Percentiles rank a stretch among this genome's conserved stretches.
Conservation (phyloP, 2,329 filamentous ascomycete species). For the Neofusicoccum sp. region DNA sequence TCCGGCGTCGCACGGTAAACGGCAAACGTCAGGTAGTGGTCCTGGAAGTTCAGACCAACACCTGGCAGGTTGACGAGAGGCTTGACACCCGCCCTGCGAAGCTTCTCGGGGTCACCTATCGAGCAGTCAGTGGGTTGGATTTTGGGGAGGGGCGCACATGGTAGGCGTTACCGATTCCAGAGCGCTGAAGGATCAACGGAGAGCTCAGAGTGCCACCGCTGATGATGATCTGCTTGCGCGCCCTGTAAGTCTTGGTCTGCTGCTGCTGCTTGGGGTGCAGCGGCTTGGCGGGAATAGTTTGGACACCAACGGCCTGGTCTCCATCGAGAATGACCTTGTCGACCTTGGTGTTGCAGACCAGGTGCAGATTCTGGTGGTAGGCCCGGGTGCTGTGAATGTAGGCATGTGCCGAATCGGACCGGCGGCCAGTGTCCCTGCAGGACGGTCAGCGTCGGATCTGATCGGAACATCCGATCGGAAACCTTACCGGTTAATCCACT, state of each 20-base stretch:
- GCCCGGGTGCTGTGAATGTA: conserved; percentile 75
- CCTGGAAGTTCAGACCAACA: conserved; percentile 74
- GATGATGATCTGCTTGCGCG: conserved; percentile 72
- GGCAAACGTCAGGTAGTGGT: conserved; percentile 62
- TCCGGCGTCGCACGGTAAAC: conserved; percentile 71
- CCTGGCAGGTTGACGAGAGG: conserved; percentile 69
- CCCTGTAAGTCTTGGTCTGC: conserved; percentile 59
- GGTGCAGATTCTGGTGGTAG: conserved; percentile 67
- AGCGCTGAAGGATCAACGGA: conserved; percentile 71
- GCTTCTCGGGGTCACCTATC: conserved; percentile 64
- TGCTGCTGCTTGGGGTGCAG: conserved; percentile 54
- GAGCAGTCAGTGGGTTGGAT: not conserved
- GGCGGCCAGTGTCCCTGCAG: conserved; percentile 58
- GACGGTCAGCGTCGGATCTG: not conserved
- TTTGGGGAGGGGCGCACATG: not conserved
- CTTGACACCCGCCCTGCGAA: conserved; percentile 65
- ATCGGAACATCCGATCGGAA: not conserved
- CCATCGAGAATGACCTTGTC: conserved; percentile 74
- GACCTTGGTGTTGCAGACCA: conserved; percentile 73
- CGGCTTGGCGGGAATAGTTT: conserved; percentile 69
- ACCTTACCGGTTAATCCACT: conserved; percentile 71
- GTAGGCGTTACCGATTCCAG: conserved; percentile 57
- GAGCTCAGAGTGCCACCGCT: conserved; percentile 72
- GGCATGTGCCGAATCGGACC: conserved; percentile 73
- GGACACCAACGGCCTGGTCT: conserved; percentile 68